Evolutionary conservation across 2,329 filamentous ascomycete genomes (phyloP), one percentile per base, ranked within the genome.

Genomic region (Leptographium procerum): DNA sequence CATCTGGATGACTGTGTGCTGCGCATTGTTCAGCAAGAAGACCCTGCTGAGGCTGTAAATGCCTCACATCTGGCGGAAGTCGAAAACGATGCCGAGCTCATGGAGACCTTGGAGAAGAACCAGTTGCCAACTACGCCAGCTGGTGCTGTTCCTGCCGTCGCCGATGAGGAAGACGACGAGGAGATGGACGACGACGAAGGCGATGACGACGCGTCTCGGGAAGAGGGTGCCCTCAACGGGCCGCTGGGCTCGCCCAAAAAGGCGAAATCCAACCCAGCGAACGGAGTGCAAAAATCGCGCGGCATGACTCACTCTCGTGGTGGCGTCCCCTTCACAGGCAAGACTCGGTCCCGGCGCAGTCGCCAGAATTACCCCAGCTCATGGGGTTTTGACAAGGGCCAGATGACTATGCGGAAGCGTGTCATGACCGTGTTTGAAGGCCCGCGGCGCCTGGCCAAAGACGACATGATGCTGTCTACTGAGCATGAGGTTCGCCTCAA

Each of bases 341-440:
- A 80, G 71, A 74, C 76, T 40, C 83, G 83, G 66, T 85, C 89
- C 58, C 88, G 90, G 73, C 95, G 95, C 79, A 92, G 90, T 78
- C 85, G 91, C 64, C 91, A 91, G 71, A 89, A 95, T 71, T 97
- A 96, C 70, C 94, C 94, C 14, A 84, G 88, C 0, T 91, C 88
- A 1, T 99, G 94, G 94, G 92, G 94, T 56, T 94, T 91, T 66
- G 83, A 91, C 62, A 86, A 88, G 67, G 88, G 89, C 67, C 91
- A 94, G 76, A 96, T 97, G 89, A 95, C 88, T 69, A 95, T 95
- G 84, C 96, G 95, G 83, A 96, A 96, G 82, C 88, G 94, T 31
- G 90, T 96, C 58, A 79, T 97, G 67, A 90, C 90, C 63, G 89
- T 95, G 24, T 99, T 95, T 67, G 91, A 97, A 68, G 94, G 94